Evolutionary conservation across 164 flowering plant species (phyloP), one percentile per base, ranked within the genome.

Genomic region (Kingdonia uniflora): DNA sequence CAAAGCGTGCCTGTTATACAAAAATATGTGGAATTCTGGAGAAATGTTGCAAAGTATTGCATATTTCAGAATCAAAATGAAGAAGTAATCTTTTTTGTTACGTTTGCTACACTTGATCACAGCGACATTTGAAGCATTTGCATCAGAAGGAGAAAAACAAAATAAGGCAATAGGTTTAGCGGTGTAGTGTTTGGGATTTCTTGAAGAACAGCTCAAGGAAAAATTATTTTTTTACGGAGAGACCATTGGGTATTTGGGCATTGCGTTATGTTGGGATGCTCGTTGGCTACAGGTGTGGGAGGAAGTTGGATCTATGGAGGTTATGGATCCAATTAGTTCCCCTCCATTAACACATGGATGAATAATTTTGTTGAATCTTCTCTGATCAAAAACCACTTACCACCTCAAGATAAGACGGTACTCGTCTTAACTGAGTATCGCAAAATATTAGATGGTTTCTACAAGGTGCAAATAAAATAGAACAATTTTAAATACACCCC

Each of bases 61-160:
- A n/a, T n/a, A 29, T 29, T 8, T 29, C 35, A 3, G 8, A 8
- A 29, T 29, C 8, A 29, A 3, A 29, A 29, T 29, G 35, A 8
- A 29, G 35, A 3, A 29, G 35, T 29, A 29, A 29, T 29, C 35
- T 29, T 29, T 29, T 29, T 29, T 8, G 35, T 29, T 29, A 29
- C 8, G 8, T 3, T 20, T 20, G 11, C 15, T 29, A 11, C 19
- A 52, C 42, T 20, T 52, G 7, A 0, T 2, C 1, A 15, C 14
- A 38, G 14, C 7, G 13, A 3, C 21, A 0, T 1, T 0, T 2
- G 14, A 37, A 4, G 26, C 38, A 11, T 38, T 52, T 5, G 7
- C 14, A 1, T 35, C 55, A 21, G 44, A 38, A 39, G 55, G 55
- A 52, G 44, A 52, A 14, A n/a, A 38, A 5, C 55, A 39, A 38